Evolutionary conservation across 768 basidiomycete genomes (phyloP).

Genomic region (Auriculariales sp.): DNA sequence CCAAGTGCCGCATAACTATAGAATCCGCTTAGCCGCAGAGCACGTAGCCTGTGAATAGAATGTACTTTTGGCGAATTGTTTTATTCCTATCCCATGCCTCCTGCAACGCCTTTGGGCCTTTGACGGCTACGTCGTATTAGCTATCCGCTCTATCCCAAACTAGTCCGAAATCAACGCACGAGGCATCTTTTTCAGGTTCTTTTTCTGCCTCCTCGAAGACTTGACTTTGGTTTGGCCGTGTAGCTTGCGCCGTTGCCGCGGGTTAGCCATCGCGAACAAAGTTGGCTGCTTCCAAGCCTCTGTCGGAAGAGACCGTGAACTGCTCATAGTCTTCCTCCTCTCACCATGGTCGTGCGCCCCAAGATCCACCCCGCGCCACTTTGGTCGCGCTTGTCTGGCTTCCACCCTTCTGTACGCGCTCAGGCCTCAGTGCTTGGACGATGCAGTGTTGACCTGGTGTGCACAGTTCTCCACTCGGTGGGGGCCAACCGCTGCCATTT

Average conservation of each 20-base stretch:
- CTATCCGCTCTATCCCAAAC: neutral
- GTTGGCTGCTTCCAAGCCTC: neutral
- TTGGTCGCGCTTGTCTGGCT: neutral
- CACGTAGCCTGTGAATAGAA: conserved; percentile 4
- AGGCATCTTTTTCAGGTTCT: conserved; percentile 47
- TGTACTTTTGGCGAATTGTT: conserved; percentile 87
- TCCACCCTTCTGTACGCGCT: conserved; percentile 4
- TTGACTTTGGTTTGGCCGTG: conserved; percentile 54
- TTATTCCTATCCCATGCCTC: conserved; percentile 78
- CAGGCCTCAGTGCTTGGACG: neutral
- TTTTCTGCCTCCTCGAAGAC: conserved; percentile 61
- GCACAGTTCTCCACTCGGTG: conserved; percentile 28
- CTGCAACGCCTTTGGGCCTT: conserved; percentile 67
- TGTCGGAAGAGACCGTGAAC: neutral
- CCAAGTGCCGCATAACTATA: conserved; percentile 65
- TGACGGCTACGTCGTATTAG: conserved; percentile 37
- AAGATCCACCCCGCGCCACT: neutral
- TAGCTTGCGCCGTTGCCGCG: conserved; percentile 78
- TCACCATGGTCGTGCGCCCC: neutral
- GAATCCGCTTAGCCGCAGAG: neutral
- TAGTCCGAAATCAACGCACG: neutral
- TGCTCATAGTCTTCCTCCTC: neutral
- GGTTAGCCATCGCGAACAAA: conserved; percentile 62
- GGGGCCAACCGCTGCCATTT: conserved; percentile 45
- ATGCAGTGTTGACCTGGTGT: neutral